These are phyloP conservation scores for Scutellaria minor DNA, from an alignment of 257 asterid genomes.

Conservation along the genomic window DNA sequence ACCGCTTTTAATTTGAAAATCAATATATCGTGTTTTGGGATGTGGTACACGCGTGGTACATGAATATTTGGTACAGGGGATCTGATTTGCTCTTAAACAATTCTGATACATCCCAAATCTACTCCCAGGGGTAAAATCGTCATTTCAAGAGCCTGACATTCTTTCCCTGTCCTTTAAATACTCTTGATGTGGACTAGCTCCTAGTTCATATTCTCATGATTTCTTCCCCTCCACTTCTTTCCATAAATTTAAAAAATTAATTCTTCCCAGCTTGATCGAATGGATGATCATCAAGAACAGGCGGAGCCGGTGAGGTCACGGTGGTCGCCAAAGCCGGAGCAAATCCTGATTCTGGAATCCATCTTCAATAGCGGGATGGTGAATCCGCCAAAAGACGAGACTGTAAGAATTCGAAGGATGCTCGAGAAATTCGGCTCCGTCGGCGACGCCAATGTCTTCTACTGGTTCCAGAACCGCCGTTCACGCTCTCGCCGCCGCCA, in stretches of 20 bases:
- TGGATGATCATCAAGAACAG: conserved; percentile 46
- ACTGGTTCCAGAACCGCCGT: conserved; percentile 90
- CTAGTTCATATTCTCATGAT: conserved; percentile 16
- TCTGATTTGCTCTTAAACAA: too few relatives aligned
- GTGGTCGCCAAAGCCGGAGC: conserved; percentile 89
- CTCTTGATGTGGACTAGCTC: conserved; percentile 43
- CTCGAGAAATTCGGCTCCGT: conserved; percentile 77
- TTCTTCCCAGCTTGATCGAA: too few relatives aligned
- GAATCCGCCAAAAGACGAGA: conserved; percentile 77
- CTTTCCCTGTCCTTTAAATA: conserved; percentile 43
- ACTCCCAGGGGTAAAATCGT: conserved; percentile 32
- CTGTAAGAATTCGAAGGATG: conserved; percentile 61
- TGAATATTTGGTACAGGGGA: too few relatives aligned
- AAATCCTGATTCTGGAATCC: conserved; percentile 75
- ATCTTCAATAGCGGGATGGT: conserved; percentile 88
- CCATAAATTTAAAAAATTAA: too few relatives aligned
- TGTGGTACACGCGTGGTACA: too few relatives aligned
- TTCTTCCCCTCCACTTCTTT: too few relatives aligned
- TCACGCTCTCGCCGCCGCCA: conserved; percentile 77
- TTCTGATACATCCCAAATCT: not conserved
- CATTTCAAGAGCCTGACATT: conserved; percentile 39
- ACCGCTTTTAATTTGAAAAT: too few relatives aligned
- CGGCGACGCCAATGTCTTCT: conserved; percentile 84
- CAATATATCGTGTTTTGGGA: too few relatives aligned
- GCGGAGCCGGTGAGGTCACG: conserved; percentile 58